Evolutionary conservation across 371 early-diverging fungal species (phyloP), one percentile per base, ranked within the genome.

Genomic region (Apophysomyces ossiformis): DNA sequence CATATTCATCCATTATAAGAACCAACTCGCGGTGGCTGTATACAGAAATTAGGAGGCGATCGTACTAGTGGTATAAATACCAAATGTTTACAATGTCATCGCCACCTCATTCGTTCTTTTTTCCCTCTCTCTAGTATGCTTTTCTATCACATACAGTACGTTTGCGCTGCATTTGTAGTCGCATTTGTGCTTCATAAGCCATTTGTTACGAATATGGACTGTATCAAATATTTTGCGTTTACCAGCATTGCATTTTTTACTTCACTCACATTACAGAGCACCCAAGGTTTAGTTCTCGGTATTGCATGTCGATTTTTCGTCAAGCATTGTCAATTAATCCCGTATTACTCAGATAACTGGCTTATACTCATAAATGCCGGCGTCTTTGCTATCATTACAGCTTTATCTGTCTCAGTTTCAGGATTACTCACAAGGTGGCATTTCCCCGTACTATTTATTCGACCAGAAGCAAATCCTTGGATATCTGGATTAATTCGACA

Each of bases 171-270:
- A 15, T 64, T 78, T 37, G 18, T 73, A 37, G 37, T 74, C 8
- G 66, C 75, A 16, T n/a, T 70, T 39, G 64, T 77, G 13, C 36
- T 82, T 37, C 70, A 73, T 61, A 67, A 76, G 35, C 83, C 84
- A 15, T 81, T 85, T 65, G 70, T 78, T 32, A 73, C 72, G 3
- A 68, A 65, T 36, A 66, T 83, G 0, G 82, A 81, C 26, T 36
- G 63, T 39, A 18, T 67, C 59, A 84, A 81, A 66, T 74, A 82
- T 43, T 56, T 65, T 21, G 4, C 70, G 8, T 67, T 86, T 18
- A 62, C 70, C 37, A 46, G 46, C 16, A 44, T 77, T 37, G 78
- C 84, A 13, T 71, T 82, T 35, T 15, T 75, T 12, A 67, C 74
- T 32, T 78, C 87, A 21, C 79, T 7, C 8, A 26, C 26, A 26